phyloP scores from a whole-genome alignment of 1,284 basidiomycete genomes.

The Paramarasmius palmivorus region DNA sequence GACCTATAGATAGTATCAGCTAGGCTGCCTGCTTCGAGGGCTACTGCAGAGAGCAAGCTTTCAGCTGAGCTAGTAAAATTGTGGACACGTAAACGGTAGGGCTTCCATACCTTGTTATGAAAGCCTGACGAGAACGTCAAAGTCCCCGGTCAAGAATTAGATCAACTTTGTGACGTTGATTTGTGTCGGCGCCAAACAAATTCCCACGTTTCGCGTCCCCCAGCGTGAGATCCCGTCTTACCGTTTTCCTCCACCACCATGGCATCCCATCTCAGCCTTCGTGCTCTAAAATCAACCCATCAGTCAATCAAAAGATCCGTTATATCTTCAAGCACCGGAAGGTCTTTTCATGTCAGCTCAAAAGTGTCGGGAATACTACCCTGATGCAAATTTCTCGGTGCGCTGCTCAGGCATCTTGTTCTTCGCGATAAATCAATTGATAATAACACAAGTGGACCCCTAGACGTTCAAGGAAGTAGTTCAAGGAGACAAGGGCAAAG shows the following conservation, averaged over 20 bases:
- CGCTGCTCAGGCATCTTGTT: too few relatives aligned
- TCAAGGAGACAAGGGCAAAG: constrained; percentile 34
- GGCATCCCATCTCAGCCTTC: background rate
- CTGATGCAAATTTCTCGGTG: background rate
- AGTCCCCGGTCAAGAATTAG: too few relatives aligned
- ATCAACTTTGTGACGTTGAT: too few relatives aligned
- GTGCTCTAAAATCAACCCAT: background rate
- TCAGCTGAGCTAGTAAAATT: too few relatives aligned
- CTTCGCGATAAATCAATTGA: background rate
- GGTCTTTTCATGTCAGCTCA: background rate
- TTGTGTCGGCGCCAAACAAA: too few relatives aligned
- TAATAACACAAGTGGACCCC: background rate
- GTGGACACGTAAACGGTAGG: too few relatives aligned
- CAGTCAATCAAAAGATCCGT: background rate
- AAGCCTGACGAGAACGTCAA: too few relatives aligned
- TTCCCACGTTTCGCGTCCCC: too few relatives aligned
- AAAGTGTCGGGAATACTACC: background rate
- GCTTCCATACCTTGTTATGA: too few relatives aligned
- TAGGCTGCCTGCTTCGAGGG: too few relatives aligned
- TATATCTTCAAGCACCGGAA: background rate
- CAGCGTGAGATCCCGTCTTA: background rate
- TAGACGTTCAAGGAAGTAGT: constrained; percentile 50
- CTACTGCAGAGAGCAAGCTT: too few relatives aligned
- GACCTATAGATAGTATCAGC: too few relatives aligned
- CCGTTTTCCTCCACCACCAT: background rate